Evolutionary conservation across 1,284 basidiomycete species (phyloP).

Genomic region (Cryptococcus sp.): DNA sequence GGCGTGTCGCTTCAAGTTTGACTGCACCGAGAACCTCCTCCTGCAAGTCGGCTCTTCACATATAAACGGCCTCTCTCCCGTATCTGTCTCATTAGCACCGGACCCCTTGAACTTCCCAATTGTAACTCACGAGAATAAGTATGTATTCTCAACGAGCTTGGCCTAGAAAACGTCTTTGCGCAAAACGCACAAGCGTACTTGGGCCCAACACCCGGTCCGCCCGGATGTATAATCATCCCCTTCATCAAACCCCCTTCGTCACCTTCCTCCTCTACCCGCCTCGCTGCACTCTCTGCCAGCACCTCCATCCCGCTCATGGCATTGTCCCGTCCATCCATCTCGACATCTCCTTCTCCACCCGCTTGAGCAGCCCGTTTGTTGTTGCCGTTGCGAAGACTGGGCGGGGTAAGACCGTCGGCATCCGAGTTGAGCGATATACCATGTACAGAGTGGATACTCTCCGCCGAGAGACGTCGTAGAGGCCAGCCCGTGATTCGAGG

Average conservation of each 20-base stretch:
- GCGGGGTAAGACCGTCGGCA: slow-evolving; percentile 3
- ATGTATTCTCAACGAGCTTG: slow-evolving; percentile 41
- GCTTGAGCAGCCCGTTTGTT: slow-evolving; percentile 6
- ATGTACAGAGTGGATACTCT: slow-evolving; percentile 14
- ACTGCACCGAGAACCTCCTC: slow-evolving; percentile 43
- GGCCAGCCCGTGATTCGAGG: slow-evolving; percentile 6
- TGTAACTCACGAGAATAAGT: slow-evolving; percentile 41
- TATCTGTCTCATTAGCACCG: slow-evolving; percentile 23
- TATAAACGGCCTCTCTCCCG: slow-evolving; percentile 42
- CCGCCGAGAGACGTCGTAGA: slow-evolving; percentile 25
- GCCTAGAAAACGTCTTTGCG: slow-evolving; percentile 41
- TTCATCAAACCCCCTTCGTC: background rate
- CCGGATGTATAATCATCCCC: background rate
- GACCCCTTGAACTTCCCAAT: background rate
- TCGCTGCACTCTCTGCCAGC: slow-evolving; percentile 31
- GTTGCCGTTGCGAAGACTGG: slow-evolving; percentile 9
- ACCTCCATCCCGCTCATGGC: slow-evolving; percentile 42
- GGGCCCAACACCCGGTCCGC: slow-evolving; percentile 19
- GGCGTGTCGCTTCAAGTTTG: slow-evolving; percentile 44
- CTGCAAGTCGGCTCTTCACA: slow-evolving; percentile 39
- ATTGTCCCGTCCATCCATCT: slow-evolving; percentile 17
- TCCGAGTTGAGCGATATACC: slow-evolving; percentile 13
- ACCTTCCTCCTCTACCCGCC: slow-evolving; percentile 24
- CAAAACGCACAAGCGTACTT: slow-evolving; percentile 42
- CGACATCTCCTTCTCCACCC: slow-evolving; percentile 12